These are phyloP conservation scores for Fusarium sp. DNA, from an alignment of 2,329 filamentous ascomycete species.

Conservation along the genomic window DNA sequence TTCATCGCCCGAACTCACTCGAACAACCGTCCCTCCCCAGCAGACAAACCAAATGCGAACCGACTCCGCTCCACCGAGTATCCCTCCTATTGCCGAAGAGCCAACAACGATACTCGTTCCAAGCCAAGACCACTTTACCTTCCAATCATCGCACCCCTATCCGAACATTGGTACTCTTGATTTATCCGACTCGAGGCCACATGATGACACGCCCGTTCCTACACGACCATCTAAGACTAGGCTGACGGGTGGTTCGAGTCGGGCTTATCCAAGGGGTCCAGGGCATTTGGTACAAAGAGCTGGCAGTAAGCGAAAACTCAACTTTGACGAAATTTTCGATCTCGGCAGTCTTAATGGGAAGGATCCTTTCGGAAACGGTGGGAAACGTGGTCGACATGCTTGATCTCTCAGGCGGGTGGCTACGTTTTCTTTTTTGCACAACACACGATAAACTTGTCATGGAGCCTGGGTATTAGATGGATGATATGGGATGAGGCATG, in stretches of 20 bases:
- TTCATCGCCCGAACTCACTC: conserved; percentile 70
- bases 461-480: conserved; percentile 45
- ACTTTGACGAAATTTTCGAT: conserved; percentile 81
- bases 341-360: conserved; percentile 71
- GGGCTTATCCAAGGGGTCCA: conserved; percentile 46
- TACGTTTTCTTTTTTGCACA: conserved; percentile 29
- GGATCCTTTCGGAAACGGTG: conserved; percentile 65
- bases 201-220: conserved; percentile 52
- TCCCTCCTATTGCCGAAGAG: conserved; percentile 47
- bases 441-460: conserved; percentile 33
- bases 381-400: conserved; percentile 65
- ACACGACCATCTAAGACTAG: conserved; percentile 49
- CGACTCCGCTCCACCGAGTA: conserved; percentile 47
- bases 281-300: conserved; percentile 71
- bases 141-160: conserved; percentile 73
- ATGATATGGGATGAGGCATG: conserved; percentile 49
- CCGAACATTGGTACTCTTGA: conserved; percentile 72
- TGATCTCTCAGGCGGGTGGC: conserved; percentile 35
- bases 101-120: conserved; percentile 62
- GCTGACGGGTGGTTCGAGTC: conserved; percentile 43
- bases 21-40: conserved; percentile 59
- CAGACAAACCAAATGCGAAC: conserved; percentile 41
- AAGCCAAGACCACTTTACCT: conserved; percentile 74
- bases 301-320: conserved; percentile 79
- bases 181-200: conserved; percentile 64